These are phyloP conservation scores for Clarireedia sp. DNA, from an alignment of 2,329 filamentous ascomycete genomes.

Conservation along the genomic window DNA sequence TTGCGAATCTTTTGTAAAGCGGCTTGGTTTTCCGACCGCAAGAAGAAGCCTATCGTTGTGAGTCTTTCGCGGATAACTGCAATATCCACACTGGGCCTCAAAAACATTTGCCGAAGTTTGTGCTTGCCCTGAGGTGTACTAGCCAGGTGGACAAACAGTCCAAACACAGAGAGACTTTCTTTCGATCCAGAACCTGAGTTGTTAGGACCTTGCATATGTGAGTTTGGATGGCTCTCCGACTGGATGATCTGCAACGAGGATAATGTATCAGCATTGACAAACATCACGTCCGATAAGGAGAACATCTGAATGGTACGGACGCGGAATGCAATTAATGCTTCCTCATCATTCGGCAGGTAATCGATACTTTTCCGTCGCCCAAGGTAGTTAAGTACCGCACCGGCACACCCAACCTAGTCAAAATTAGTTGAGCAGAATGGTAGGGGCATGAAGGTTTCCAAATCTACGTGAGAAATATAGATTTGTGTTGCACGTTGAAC, in stretches of 20 bases:
- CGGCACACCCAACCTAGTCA: conserved; percentile 63
- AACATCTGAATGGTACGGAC: conserved; percentile 67
- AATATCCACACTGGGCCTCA: conserved; percentile 67
- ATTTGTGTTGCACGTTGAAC: too few species aligned
- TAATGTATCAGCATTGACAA: conserved; percentile 74
- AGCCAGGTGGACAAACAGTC: conserved; percentile 67
- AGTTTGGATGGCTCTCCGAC: conserved; percentile 74
- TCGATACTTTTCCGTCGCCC: conserved; percentile 58
- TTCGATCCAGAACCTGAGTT: conserved; percentile 57
- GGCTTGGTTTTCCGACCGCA: conserved; percentile 58
- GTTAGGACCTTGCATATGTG: conserved; percentile 63
- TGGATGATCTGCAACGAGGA: conserved; percentile 77
- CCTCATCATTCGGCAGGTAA: conserved; percentile 52
- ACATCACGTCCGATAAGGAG: conserved; percentile 58
- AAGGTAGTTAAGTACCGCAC: conserved; percentile 76
- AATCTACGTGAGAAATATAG: too few species aligned
- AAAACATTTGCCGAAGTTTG: conserved; percentile 69
- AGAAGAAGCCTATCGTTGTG: conserved; percentile 56
- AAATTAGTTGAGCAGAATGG: background rate
- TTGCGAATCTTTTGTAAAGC: conserved; percentile 47
- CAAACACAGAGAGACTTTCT: conserved; percentile 77
- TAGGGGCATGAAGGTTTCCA: background rate
- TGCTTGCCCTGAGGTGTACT: conserved; percentile 71
- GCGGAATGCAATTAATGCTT: conserved; percentile 46
- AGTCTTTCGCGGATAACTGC: conserved; percentile 64